Percentiles rank a stretch among this genome's conserved stretches.
These are phyloP conservation scores for Fraxinus angustifolia DNA, from an alignment of 305 asterid genomes.

Conservation along the genomic window DNA sequence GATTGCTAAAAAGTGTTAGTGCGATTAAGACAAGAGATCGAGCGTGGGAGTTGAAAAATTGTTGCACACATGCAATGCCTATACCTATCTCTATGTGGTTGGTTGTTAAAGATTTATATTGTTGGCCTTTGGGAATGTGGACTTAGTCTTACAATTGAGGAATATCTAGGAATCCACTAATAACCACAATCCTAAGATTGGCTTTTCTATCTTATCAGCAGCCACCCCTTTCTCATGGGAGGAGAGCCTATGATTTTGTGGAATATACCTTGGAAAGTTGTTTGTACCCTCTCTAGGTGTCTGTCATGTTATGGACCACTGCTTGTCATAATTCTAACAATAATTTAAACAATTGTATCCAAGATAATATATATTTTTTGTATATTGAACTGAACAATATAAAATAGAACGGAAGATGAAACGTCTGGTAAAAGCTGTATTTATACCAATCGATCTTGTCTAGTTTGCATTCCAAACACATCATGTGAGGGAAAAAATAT, in stretches of 20 bases:
- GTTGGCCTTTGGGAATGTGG: conserved; percentile 21
- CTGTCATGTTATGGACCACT: conserved; percentile 2
- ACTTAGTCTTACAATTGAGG: conserved; percentile 7
- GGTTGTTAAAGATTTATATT: conserved; percentile 9
- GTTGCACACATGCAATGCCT: conserved; percentile 5
- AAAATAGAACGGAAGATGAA: background rate
- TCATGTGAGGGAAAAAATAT: background rate
- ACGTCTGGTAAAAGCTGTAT: background rate
- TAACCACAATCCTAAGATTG: conserved; percentile 29
- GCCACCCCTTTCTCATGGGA: conserved; percentile 13
- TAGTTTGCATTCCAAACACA: background rate
- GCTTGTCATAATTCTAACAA: background rate
- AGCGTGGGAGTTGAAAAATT: background rate
- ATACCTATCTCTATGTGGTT: background rate
- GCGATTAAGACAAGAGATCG: conserved; percentile 18
- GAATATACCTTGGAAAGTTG: conserved; percentile 11
- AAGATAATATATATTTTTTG: no score
- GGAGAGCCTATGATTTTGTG: conserved; percentile 18
- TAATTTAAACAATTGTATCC: no score
- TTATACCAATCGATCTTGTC: background rate
- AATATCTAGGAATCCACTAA: conserved; percentile 30
- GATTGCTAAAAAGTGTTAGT: conserved; percentile 26
- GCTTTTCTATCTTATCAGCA: conserved; percentile 28
- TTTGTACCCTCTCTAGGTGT: conserved; percentile 20
- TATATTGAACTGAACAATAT: background rate